Percentiles rank a stretch among this genome's conserved stretches.
These are phyloP conservation scores for Crithidia acanthocephali DNA, from an alignment of 208 protist species.

Conservation along the genomic window DNA sequence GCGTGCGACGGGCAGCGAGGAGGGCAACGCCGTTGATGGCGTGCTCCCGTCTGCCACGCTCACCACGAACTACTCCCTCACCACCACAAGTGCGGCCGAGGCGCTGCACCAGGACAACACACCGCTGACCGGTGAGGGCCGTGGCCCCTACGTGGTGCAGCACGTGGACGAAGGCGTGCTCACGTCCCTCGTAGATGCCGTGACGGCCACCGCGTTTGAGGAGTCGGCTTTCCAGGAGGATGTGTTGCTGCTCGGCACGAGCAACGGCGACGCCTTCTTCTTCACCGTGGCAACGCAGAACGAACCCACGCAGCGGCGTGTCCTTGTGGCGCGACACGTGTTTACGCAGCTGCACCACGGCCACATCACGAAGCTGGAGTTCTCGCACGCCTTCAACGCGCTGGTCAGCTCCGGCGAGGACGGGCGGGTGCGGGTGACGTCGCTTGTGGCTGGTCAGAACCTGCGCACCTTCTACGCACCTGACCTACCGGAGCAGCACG, in stretches of 20 bases:
- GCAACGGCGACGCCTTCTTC: conserved; percentile 62
- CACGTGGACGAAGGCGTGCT: conserved; percentile 66
- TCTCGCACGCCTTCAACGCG: conserved; percentile 57
- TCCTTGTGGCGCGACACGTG: conserved; percentile 39
- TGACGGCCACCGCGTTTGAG: conserved; percentile 61
- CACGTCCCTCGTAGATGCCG: conserved; percentile 61
- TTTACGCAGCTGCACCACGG: conserved; percentile 41
- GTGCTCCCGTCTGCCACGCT: background rate
- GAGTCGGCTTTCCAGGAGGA: conserved; percentile 68
- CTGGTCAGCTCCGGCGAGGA: conserved; percentile 74
- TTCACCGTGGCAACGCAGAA: conserved; percentile 46
- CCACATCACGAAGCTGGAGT: conserved; percentile 73
- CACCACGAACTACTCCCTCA: conserved; percentile 35
- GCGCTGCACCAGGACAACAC: conserved; percentile 46
- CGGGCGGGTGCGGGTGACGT: conserved; percentile 71
- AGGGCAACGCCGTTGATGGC: background rate
- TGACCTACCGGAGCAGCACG: conserved; percentile 43
- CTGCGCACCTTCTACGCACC: conserved; percentile 49
- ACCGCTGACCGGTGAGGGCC: conserved; percentile 49
- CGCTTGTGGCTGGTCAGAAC: conserved; percentile 53
- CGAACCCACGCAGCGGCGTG: conserved; percentile 46
- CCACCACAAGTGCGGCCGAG: conserved; percentile 37
- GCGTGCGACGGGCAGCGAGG: too few relatives aligned
- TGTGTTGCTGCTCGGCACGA: conserved; percentile 70
- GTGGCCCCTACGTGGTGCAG: conserved; percentile 60